Evolutionary conservation across 2,329 filamentous ascomycete genomes (phyloP).

Genomic region (Spiromastix sp.): DNA sequence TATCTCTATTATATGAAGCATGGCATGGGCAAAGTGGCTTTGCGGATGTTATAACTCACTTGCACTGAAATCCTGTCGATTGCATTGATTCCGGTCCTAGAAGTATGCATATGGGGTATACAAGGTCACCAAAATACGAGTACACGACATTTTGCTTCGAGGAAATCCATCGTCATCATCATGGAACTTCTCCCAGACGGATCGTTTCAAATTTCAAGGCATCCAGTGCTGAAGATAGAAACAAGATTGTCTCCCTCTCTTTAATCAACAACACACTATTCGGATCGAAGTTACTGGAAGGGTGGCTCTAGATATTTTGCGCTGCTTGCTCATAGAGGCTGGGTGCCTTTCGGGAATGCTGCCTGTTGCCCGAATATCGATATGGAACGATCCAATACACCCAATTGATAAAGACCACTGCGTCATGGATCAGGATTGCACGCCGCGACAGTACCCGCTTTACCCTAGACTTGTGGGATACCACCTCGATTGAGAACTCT

Average conservation of each 20-base stretch:
- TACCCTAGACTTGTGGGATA: too few species aligned
- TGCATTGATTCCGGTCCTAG: not conserved
- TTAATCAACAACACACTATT: too few species aligned
- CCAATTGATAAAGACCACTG: constrained; percentile 6
- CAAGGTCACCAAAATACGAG: not conserved
- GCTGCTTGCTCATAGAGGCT: not conserved
- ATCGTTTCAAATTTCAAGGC: too few species aligned
- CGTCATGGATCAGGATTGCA: constrained; percentile 5
- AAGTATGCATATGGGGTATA: not conserved
- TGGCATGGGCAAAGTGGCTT: too few species aligned
- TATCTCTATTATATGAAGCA: not conserved
- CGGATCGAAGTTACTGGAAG: too few species aligned
- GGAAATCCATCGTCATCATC: too few species aligned
- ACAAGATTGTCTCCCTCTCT: too few species aligned
- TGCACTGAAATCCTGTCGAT: not conserved
- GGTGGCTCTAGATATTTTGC: not conserved
- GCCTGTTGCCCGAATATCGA: constrained; percentile 6
- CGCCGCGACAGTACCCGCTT: constrained; percentile 13
- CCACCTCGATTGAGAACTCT: too few species aligned
- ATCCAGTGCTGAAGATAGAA: too few species aligned
- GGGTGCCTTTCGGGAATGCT: not conserved
- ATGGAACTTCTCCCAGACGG: too few species aligned
- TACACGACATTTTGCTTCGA: not conserved
- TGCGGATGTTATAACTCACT: too few species aligned
- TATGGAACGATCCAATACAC: constrained; percentile 9